Percentiles rank a stretch among this genome's conserved stretches.
phyloP scores from a whole-genome alignment of 345 rosid genomes.

The Gossypioides kirkii region DNA sequence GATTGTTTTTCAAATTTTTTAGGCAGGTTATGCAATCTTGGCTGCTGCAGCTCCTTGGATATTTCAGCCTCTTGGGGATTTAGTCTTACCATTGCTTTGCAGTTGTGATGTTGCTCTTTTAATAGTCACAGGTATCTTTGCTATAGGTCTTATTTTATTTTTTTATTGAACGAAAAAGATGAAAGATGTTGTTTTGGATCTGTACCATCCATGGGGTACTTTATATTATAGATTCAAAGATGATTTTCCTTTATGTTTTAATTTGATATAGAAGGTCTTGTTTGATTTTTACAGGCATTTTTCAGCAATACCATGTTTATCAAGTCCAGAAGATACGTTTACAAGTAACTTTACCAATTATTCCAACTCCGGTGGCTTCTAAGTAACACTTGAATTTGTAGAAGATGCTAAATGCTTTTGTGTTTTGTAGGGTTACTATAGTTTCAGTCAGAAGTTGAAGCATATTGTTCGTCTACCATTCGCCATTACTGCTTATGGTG shows the following conservation, averaged over 20 bases:
- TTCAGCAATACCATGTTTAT: slow-evolving; percentile 82
- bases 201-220: not conserved
- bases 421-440: slow-evolving; percentile 76
- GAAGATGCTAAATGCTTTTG: slow-evolving; percentile 10
- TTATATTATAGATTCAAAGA: not conserved
- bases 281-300: slow-evolving; percentile 48
- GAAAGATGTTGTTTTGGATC: not conserved
- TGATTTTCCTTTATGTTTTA: not conserved
- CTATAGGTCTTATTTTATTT: not conserved
- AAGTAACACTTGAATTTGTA: not conserved
- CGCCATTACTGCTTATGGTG: slow-evolving; percentile 86
- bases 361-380: slow-evolving; percentile 1
- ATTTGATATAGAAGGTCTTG: slow-evolving; percentile 1
- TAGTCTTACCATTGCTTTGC: slow-evolving; percentile 62
- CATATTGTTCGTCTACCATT: slow-evolving; percentile 87
- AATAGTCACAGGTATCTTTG: slow-evolving; percentile 54
- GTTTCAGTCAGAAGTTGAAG: slow-evolving; percentile 95
- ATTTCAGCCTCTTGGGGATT: slow-evolving; percentile 33
- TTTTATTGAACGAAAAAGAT: not conserved
- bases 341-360: slow-evolving; percentile 44
- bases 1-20: slow-evolving; percentile 20
- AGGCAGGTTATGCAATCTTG: slow-evolving; percentile 75
- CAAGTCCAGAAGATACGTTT: slow-evolving; percentile 92
- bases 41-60: slow-evolving; percentile 74
- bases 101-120: slow-evolving; percentile 65